These are phyloP conservation scores for Scedosporium aurantiacum DNA, from an alignment of 2,329 filamentous ascomycete species.

Conservation along the genomic window DNA sequence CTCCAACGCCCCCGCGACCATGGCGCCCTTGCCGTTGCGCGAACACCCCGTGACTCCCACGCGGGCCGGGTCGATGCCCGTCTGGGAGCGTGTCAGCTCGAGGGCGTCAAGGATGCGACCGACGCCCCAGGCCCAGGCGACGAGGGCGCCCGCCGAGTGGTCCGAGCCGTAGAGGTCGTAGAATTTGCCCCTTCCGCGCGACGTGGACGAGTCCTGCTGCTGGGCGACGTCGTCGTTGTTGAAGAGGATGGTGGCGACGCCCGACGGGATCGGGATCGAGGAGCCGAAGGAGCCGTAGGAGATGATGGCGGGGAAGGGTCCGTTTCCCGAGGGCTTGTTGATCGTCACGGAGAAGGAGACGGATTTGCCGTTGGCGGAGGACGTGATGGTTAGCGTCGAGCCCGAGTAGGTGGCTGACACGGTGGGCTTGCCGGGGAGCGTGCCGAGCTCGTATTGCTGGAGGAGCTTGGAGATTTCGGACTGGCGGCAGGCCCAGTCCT, in stretches of 20 bases:
- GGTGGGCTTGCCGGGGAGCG: conserved; percentile 21
- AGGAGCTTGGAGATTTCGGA: conserved; percentile 25
- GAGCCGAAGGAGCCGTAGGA: conserved; percentile 39
- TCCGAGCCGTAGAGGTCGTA: conserved; percentile 43
- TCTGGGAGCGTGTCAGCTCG: conserved; percentile 17
- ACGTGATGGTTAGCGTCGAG: not conserved
- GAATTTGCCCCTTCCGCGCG: conserved; percentile 46
- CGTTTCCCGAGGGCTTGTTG: conserved; percentile 16
- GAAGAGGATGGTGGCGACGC: conserved; percentile 47
- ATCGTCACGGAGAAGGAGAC: conserved; percentile 21
- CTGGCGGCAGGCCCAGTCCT: conserved; percentile 28
- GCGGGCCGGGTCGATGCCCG: conserved; percentile 35
- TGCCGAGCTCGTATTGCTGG: conserved; percentile 27
- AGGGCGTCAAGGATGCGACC: conserved; percentile 36
- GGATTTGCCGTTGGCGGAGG: conserved; percentile 9
- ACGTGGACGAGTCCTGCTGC: conserved; percentile 26
- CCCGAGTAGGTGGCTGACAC: conserved; percentile 3
- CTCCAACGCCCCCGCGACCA: conserved; percentile 47
- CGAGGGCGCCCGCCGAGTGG: conserved; percentile 21
- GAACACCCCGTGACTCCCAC: conserved; percentile 54
- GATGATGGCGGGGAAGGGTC: conserved; percentile 38
- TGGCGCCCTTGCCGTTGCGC: conserved; percentile 52
- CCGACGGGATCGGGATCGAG: conserved; percentile 42
- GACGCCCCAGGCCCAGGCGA: conserved; percentile 39
- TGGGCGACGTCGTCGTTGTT: conserved; percentile 46